phyloP scores from a whole-genome alignment of 1,284 basidiomycete genomes.

The Waitea zeae region DNA sequence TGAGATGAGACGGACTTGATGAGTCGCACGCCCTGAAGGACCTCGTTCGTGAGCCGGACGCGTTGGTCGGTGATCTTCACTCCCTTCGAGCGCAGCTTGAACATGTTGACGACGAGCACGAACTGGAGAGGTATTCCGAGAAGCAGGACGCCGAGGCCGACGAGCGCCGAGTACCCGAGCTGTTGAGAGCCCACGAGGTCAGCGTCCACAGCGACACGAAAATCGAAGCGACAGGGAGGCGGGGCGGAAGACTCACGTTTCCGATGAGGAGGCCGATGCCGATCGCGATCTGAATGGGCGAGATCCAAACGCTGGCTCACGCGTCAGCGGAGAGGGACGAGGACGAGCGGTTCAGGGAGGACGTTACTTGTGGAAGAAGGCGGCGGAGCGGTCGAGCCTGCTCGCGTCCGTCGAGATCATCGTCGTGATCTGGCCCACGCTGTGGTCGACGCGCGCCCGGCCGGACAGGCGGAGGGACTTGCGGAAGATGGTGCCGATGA shows the following conservation, averaged over 20 bases:
- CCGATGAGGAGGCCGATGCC: slow-evolving; percentile 49
- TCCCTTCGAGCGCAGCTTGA: slow-evolving; percentile 42
- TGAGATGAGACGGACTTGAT: no score
- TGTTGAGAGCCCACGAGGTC: slow-evolving; percentile 10
- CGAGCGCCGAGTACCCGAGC: slow-evolving; percentile 54
- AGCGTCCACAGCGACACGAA: neutral
- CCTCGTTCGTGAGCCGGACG: slow-evolving; percentile 45
- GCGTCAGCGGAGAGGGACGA: slow-evolving; percentile 23
- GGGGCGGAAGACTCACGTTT: slow-evolving; percentile 21
- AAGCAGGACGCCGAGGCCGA: slow-evolving; percentile 45
- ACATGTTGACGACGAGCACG: slow-evolving; percentile 45
- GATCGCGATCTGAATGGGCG: slow-evolving; percentile 42
- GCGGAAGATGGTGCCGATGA: slow-evolving; percentile 54
- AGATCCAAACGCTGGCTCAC: slow-evolving; percentile 19
- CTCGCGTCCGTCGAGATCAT: slow-evolving; percentile 50
- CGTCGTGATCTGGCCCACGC: slow-evolving; percentile 51
- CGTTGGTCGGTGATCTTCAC: slow-evolving; percentile 61
- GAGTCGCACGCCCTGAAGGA: slow-evolving; percentile 44
- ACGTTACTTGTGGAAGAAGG: slow-evolving; percentile 29
- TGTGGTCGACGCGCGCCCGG: slow-evolving; percentile 39
- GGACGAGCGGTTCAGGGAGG: slow-evolving; percentile 30
- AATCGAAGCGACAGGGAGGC: neutral
- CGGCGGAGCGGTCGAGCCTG: slow-evolving; percentile 28
- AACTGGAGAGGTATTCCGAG: slow-evolving; percentile 47
- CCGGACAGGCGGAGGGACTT: slow-evolving; percentile 57